phyloP scores from a whole-genome alignment of 441 rosid genomes.

The Adansonia rubrostipa region DNA sequence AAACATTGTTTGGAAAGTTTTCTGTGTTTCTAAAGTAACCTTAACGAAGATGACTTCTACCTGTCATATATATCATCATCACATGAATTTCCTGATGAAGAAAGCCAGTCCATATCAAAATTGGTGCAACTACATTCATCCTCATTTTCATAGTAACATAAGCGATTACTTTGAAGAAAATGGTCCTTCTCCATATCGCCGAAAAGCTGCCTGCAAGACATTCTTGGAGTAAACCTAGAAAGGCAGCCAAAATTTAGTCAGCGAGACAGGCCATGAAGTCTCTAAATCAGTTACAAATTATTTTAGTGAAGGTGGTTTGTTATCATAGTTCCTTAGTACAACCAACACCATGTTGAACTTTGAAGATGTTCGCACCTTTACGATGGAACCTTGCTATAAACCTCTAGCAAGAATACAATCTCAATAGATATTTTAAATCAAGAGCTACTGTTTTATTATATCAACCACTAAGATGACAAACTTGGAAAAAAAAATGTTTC shows the following conservation, averaged over 20 bases:
- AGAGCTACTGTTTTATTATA: neutral
- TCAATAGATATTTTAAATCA: neutral
- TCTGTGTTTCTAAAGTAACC: neutral
- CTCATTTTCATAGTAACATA: slow-evolving; percentile 53
- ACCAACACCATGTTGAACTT: neutral
- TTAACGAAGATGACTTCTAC: slow-evolving; percentile 38
- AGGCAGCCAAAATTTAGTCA: slow-evolving; percentile 26
- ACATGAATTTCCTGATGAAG: slow-evolving; percentile 94
- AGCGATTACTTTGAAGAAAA: slow-evolving; percentile 52
- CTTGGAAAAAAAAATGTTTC: slow-evolving; percentile 7
- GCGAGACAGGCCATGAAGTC: slow-evolving; percentile 1
- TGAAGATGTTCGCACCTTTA: neutral
- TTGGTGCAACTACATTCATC: slow-evolving; percentile 70
- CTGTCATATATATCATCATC: slow-evolving; percentile 83
- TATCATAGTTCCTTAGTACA: neutral
- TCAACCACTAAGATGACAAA: neutral
- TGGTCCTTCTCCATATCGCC: slow-evolving; percentile 51
- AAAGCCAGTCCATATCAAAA: slow-evolving; percentile 89
- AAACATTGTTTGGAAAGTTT: neutral
- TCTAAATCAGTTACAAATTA: neutral
- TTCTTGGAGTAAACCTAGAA: slow-evolving; percentile 55
- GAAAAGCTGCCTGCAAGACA: slow-evolving; percentile 41
- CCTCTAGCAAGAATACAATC: no score
- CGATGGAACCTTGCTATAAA: slow-evolving; percentile 1
- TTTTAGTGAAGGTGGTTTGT: neutral